These are phyloP conservation scores for Eucalyptus erythrocorys DNA, from an alignment of 345 rosid genomes.

Conservation along the genomic window DNA sequence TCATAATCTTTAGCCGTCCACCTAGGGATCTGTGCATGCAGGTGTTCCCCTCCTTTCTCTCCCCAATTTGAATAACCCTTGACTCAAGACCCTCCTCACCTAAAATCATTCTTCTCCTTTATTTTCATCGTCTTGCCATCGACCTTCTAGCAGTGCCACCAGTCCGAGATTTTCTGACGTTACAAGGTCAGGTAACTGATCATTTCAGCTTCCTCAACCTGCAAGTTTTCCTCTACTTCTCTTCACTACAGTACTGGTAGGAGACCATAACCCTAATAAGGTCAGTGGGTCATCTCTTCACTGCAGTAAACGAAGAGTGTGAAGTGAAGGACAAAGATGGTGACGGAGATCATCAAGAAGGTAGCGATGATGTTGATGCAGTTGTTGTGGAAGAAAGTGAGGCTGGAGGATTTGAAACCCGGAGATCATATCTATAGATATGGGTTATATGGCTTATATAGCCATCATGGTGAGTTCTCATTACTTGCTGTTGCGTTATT, in stretches of 20 bases:
- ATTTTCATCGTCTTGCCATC: neutral
- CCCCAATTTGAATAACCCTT: rapidly evolving
- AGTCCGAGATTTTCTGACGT: neutral
- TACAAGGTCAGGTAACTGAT: neutral
- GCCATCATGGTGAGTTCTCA: neutral
- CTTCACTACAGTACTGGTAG: neutral
- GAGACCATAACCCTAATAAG: neutral
- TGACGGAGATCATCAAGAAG: neutral
- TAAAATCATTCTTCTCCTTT: neutral
- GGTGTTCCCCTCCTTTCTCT: neutral
- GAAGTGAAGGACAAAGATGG: neutral
- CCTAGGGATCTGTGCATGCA: neutral
- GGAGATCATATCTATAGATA: neutral
- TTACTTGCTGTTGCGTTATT: neutral
- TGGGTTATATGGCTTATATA: neutral
- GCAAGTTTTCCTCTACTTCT: neutral
- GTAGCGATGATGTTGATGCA: neutral
- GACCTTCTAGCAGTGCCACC: neutral
- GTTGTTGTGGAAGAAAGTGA: neutral
- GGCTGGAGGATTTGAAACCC: neutral
- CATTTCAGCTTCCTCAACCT: neutral
- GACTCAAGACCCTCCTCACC: neutral
- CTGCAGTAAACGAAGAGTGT: neutral
- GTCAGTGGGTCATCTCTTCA: neutral
- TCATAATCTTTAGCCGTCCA: neutral